Conservation (phyloP, 129 eudicot species). For the Mikania micrantha region DNA sequence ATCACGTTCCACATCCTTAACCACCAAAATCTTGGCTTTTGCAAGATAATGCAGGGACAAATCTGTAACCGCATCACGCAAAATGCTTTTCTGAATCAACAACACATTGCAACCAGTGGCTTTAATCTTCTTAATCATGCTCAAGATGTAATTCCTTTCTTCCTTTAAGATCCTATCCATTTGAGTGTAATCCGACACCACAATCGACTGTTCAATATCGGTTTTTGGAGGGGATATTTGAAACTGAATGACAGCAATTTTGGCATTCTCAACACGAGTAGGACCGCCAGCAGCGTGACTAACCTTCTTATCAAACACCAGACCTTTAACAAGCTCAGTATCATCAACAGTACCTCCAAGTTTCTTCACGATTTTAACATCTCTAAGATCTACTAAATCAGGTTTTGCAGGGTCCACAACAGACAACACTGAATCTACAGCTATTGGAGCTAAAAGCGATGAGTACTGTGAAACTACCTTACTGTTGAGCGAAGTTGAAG, state of each 20-base stretch:
- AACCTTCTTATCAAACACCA: conserved; percentile 87
- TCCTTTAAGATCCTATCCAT: conserved; percentile 93
- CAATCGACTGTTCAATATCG: conserved; percentile 86
- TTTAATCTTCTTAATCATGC: conserved; percentile 90
- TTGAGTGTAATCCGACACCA: conserved; percentile 86
- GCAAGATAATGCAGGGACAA: conserved; percentile 83
- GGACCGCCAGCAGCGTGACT: conserved; percentile 83
- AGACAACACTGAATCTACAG: conserved; percentile 74
- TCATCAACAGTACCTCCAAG: conserved; percentile 90
- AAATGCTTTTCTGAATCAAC: conserved; percentile 93
- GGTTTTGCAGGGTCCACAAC: conserved; percentile 78
- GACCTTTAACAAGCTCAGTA: conserved; percentile 71
- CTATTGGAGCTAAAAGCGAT: conserved; percentile 73
- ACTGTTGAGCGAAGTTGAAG: conserved; percentile 74
- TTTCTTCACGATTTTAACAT: conserved; percentile 82
- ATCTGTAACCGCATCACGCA: conserved; percentile 93
- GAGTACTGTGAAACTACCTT: conserved; percentile 95
- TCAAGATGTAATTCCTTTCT: conserved; percentile 79
- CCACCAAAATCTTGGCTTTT: conserved; percentile 84
- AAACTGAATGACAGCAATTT: conserved; percentile 85
- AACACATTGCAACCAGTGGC: conserved; percentile 83
- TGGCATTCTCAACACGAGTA: conserved; percentile 77
- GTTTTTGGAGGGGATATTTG: conserved; percentile 92
- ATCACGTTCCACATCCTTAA: conserved; percentile 88
- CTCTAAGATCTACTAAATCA: conserved; percentile 74